A percentile compares a stretch with the other conserved stretches of the same genome.
phyloP scores from a whole-genome alignment of 768 basidiomycete genomes.

The Rhizopogon salebrosus region DNA sequence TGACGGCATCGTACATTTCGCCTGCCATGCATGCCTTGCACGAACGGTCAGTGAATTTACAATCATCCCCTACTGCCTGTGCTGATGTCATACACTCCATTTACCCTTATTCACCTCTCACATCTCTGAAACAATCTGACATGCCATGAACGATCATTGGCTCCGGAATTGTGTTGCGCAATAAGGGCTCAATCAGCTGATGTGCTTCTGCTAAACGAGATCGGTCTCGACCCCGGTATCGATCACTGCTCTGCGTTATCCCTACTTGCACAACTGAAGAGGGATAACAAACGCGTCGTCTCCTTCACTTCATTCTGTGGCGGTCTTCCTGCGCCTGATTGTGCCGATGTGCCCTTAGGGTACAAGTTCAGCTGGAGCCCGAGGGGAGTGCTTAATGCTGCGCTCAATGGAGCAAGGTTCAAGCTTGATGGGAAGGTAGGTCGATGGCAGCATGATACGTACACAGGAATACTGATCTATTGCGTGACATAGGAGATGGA shows the following conservation, averaged over 20 bases:
- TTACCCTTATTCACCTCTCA: background rate
- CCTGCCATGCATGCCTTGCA: conserved; percentile 67
- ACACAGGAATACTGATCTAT: background rate
- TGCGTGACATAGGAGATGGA: conserved; percentile 32
- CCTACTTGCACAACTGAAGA: conserved; percentile 48
- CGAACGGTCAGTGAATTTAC: conserved; percentile 41
- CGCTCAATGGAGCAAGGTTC: conserved; percentile 67
- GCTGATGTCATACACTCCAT: background rate
- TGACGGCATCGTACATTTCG: conserved; percentile 91
- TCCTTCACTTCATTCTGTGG: conserved; percentile 92
- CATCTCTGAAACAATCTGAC: background rate
- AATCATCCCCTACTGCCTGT: background rate
- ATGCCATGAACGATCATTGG: background rate
- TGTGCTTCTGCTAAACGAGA: conserved; percentile 82
- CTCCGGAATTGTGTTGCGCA: background rate
- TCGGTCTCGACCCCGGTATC: conserved; percentile 85
- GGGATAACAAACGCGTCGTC: conserved; percentile 48
- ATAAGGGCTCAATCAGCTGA: conserved; percentile 54
- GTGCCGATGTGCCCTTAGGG: conserved; percentile 58
- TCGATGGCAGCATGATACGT: conserved; percentile 4
- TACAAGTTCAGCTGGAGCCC: conserved; percentile 97
- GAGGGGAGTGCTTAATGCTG: conserved; percentile 77
- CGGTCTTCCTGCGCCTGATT: conserved; percentile 79
- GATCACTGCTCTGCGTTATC: conserved; percentile 85
- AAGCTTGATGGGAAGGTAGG: conserved; percentile 53